Evolutionary conservation across 208 protist genomes (phyloP).

Genomic region (Acanthamoeba culbertsoni): DNA sequence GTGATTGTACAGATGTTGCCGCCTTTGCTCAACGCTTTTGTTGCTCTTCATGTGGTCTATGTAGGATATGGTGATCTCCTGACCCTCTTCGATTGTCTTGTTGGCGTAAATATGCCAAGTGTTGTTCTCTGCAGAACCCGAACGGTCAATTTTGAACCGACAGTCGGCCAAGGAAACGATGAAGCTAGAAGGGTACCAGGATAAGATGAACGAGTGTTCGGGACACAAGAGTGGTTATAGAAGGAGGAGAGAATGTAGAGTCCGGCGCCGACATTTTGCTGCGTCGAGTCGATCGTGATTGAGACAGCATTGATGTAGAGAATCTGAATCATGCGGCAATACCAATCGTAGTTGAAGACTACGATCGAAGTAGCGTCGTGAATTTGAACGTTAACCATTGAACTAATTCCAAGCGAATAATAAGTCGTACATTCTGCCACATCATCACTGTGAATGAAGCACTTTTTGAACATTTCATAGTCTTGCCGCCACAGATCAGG

Average conservation of each 20-base stretch:
- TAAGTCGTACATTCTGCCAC: not conserved
- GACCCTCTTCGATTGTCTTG: not conserved
- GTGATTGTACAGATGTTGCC: constrained; percentile 1
- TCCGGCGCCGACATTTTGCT: not conserved
- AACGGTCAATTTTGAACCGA: not conserved
- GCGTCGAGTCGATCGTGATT: not conserved
- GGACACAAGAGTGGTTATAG: constrained; percentile 48
- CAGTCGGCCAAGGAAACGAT: not conserved
- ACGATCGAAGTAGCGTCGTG: not conserved
- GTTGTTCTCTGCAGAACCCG: not conserved
- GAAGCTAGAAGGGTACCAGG: not conserved
- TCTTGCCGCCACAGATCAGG: not conserved
- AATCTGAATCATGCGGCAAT: constrained; percentile 3
- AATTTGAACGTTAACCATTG: not conserved
- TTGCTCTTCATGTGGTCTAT: not conserved
- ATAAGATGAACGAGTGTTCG: constrained; percentile 6
- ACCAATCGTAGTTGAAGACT: constrained; percentile 44
- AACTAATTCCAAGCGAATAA: not conserved
- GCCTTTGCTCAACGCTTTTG: not conserved
- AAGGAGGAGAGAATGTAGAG: constrained; percentile 44
- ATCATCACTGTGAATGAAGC: not conserved
- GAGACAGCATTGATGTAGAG: constrained; percentile 9
- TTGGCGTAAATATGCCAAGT: not conserved
- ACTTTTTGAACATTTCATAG: constrained; percentile 11
- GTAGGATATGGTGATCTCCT: constrained; percentile 34